Percentiles rank a stretch among this genome's conserved stretches.
phyloP scores from a whole-genome alignment of 2,329 filamentous ascomycete genomes.

The Sclerotiophoma versabilis region DNA sequence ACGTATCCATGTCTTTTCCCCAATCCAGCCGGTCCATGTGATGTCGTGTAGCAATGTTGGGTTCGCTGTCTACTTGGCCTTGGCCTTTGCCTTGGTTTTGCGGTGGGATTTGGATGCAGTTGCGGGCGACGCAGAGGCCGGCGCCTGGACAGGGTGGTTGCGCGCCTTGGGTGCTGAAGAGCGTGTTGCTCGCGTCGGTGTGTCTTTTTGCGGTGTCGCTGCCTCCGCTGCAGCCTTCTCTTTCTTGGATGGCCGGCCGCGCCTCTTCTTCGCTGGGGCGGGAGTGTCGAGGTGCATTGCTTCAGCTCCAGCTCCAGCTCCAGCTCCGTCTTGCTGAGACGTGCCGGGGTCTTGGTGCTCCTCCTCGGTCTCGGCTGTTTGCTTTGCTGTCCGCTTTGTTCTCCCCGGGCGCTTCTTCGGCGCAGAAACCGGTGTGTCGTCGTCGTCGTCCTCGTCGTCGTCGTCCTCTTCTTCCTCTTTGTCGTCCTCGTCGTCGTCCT shows the following conservation, averaged over 20 bases:
- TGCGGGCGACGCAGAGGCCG: slow-evolving; percentile 25
- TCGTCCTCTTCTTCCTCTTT: not conserved
- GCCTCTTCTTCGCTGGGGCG: slow-evolving; percentile 18
- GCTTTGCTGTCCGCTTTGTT: too few relatives aligned
- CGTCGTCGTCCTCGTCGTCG: not conserved
- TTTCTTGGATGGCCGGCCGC: slow-evolving; percentile 11
- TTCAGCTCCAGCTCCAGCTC: not conserved
- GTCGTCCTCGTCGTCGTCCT: not conserved
- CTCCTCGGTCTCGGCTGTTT: too few relatives aligned
- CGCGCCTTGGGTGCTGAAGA: slow-evolving; percentile 29
- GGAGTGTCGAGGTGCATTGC: not conserved
- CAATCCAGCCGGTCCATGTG: too few relatives aligned
- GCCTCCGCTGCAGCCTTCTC: not conserved
- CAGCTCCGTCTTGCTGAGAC: not conserved
- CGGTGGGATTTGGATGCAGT: not conserved
- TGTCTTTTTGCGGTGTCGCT: slow-evolving; percentile 13
- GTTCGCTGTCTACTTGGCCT: too few relatives aligned
- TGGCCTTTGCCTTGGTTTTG: slow-evolving; percentile 6
- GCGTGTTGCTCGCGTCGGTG: slow-evolving; percentile 18
- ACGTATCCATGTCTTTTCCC: too few relatives aligned
- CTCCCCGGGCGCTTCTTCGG: not conserved
- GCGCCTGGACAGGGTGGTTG: slow-evolving; percentile 34
- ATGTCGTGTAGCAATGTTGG: too few relatives aligned
- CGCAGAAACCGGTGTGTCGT: not conserved
- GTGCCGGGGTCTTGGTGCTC: not conserved